Conservation (phyloP, 1,284 basidiomycete genomes). For the Filobasidium uniguttulatum region DNA sequence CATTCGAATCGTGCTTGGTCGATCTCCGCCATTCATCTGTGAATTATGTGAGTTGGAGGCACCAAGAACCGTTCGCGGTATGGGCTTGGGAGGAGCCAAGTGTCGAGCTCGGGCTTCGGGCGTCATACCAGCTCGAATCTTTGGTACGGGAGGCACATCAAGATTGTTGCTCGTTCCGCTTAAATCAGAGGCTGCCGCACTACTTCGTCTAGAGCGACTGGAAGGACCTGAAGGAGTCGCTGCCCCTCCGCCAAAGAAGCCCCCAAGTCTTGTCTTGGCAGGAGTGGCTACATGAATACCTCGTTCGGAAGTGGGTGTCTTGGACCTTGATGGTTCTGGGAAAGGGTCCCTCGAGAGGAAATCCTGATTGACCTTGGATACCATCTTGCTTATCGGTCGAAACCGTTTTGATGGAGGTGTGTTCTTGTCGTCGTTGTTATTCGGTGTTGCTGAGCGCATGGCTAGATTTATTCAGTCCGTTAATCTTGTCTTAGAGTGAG, state of each 20-base stretch:
- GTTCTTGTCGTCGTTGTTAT: background rate
- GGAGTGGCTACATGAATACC: slow-evolving; percentile 10
- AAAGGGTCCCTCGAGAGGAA: background rate
- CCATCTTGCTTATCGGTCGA: slow-evolving; percentile 13
- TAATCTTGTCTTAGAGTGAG: background rate
- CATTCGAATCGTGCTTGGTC: slow-evolving; percentile 5
- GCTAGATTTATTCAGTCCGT: background rate
- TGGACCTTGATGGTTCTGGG: slow-evolving; percentile 1
- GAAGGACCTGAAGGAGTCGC: slow-evolving; percentile 4
- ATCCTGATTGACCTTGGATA: slow-evolving; percentile 2
- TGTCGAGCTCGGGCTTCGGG: slow-evolving; percentile 29
- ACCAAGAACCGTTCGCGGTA: background rate
- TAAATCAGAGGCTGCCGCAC: background rate
- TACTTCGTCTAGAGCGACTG: background rate
- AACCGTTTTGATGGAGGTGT: slow-evolving; percentile 10
- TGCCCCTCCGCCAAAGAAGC: slow-evolving; percentile 4
- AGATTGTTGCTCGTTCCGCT: background rate
- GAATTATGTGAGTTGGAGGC: slow-evolving; percentile 15
- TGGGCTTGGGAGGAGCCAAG: slow-evolving; percentile 12
- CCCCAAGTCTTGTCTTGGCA: slow-evolving; percentile 2
- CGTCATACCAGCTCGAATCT: slow-evolving; percentile 29
- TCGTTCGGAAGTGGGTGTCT: background rate
- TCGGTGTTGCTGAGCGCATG: background rate
- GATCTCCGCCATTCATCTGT: slow-evolving; percentile 9
- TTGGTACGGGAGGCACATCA: slow-evolving; percentile 17